These are phyloP conservation scores for Botryosphaeria dothidea DNA, from an alignment of 2,329 filamentous ascomycete species.

Conservation along the genomic window DNA sequence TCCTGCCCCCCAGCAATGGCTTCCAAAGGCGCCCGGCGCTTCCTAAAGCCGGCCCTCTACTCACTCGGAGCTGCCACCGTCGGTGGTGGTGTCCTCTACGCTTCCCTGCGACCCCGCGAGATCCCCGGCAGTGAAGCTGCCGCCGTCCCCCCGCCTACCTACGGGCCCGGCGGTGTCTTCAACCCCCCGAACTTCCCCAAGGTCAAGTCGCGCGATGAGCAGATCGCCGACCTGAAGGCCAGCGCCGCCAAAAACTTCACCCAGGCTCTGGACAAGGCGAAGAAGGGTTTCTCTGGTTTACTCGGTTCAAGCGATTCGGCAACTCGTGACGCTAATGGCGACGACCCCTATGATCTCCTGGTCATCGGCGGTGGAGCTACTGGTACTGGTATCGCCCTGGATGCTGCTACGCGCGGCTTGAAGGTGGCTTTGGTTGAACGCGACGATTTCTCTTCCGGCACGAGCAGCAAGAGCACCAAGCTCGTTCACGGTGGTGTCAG, in stretches of 20 bases:
- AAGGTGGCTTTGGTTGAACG: slow-evolving; percentile 80
- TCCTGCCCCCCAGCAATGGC: slow-evolving; percentile 20
- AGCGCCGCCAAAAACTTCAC: slow-evolving; percentile 44
- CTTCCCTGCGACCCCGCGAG: slow-evolving; percentile 68
- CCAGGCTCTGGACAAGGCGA: slow-evolving; percentile 41
- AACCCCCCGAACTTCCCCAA: slow-evolving; percentile 66
- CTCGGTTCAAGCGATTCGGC: background rate
- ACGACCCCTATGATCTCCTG: slow-evolving; percentile 71
- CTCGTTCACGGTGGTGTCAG: slow-evolving; percentile 82
- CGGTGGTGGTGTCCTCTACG: slow-evolving; percentile 60
- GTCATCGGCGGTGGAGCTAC: slow-evolving; percentile 80
- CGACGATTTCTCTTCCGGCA: slow-evolving; percentile 80
- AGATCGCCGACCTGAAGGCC: slow-evolving; percentile 61
- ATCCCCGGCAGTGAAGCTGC: slow-evolving; percentile 70
- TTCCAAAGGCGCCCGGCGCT: slow-evolving; percentile 34
- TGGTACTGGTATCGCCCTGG: slow-evolving; percentile 76
- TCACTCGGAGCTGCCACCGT: slow-evolving; percentile 56
- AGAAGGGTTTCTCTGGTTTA: slow-evolving; percentile 28
- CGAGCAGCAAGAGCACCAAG: slow-evolving; percentile 85
- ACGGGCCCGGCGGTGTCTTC: slow-evolving; percentile 68
- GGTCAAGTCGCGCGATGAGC: slow-evolving; percentile 63
- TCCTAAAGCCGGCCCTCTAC: slow-evolving; percentile 61
- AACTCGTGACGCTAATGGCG: slow-evolving; percentile 28
- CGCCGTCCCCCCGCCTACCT: slow-evolving; percentile 69
- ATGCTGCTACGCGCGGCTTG: slow-evolving; percentile 75